These are phyloP conservation scores for Ustilago cynodontis DNA, from an alignment of 1,284 basidiomycete species.

Conservation along the genomic window DNA sequence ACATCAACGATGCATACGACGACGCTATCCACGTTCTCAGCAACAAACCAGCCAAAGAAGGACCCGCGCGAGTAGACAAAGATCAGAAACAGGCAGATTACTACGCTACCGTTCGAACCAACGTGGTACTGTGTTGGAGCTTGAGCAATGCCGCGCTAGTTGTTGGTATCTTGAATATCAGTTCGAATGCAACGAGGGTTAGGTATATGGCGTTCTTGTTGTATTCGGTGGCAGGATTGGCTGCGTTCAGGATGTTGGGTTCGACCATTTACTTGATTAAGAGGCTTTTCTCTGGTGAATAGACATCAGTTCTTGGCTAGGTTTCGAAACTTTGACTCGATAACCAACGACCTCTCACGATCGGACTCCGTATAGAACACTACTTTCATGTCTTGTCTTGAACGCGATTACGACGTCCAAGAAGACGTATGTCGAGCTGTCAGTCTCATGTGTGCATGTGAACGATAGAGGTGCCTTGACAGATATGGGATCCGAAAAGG, in stretches of 20 bases:
- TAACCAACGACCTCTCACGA: background rate
- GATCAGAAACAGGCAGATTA: conserved; percentile 65
- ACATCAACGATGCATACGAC: conserved; percentile 67
- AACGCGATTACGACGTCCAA: background rate
- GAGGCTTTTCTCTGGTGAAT: conserved; percentile 62
- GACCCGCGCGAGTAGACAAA: conserved; percentile 40
- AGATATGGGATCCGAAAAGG: no score
- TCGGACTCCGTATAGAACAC: background rate
- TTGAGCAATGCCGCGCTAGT: conserved; percentile 65
- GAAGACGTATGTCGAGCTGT: background rate
- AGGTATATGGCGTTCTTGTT: conserved; percentile 68
- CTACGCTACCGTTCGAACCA: conserved; percentile 82
- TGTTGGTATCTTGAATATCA: conserved; percentile 63
- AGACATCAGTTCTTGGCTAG: background rate
- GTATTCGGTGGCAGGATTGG: conserved; percentile 62
- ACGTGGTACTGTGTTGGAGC: conserved; percentile 85
- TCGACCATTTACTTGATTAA: conserved; percentile 57
- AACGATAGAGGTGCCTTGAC: background rate
- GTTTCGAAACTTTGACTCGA: background rate
- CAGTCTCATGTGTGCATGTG: background rate
- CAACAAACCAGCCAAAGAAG: conserved; percentile 51
- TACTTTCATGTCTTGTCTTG: background rate
- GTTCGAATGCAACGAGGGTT: conserved; percentile 38
- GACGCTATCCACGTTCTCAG: conserved; percentile 67
- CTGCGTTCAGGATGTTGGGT: conserved; percentile 59